A percentile compares a stretch with the other conserved stretches of the same genome.
phyloP scores from a whole-genome alignment of 2,329 filamentous ascomycete species.

The Claviceps quebecensis region DNA sequence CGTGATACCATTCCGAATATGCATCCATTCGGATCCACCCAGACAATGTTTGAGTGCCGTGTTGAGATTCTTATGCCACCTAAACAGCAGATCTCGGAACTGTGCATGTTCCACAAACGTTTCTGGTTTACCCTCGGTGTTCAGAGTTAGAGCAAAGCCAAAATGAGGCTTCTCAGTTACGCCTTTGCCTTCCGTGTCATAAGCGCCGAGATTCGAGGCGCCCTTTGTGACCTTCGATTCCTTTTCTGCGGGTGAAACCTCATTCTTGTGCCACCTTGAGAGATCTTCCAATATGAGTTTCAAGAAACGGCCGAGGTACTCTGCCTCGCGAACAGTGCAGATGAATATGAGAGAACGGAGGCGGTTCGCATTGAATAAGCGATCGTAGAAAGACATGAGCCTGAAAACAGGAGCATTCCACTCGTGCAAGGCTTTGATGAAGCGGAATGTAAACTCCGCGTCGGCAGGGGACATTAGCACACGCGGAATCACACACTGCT shows the following conservation, averaged over 20 bases:
- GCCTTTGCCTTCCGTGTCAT: slow-evolving; percentile 61
- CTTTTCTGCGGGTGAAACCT: slow-evolving; percentile 32
- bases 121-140: slow-evolving; percentile 50
- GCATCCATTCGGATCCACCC: slow-evolving; percentile 81
- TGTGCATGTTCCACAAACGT: slow-evolving; percentile 69
- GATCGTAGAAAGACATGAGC: slow-evolving; percentile 69
- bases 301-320: slow-evolving; percentile 85
- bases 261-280: slow-evolving; percentile 69
- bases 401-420: slow-evolving; percentile 76
- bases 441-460: slow-evolving; percentile 74
- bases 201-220: slow-evolving; percentile 52
- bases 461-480: slow-evolving; percentile 73
- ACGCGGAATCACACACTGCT: slow-evolving; percentile 86
- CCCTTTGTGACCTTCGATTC: slow-evolving; percentile 23
- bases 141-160: slow-evolving; percentile 66
- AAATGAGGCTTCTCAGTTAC: slow-evolving; percentile 42
- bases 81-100: slow-evolving; percentile 73
- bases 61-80: slow-evolving; percentile 79
- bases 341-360: slow-evolving; percentile 74
- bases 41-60: slow-evolving; percentile 71
- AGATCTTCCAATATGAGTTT: slow-evolving; percentile 71
- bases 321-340: slow-evolving; percentile 79
- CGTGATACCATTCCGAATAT: slow-evolving; percentile 90
- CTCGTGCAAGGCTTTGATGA: slow-evolving; percentile 78
- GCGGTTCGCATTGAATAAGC: slow-evolving; percentile 71